Evolutionary conservation across 805 yeast genomes (phyloP), one percentile per base, ranked within the genome.

Genomic region (Yamadazyma scolyti): DNA sequence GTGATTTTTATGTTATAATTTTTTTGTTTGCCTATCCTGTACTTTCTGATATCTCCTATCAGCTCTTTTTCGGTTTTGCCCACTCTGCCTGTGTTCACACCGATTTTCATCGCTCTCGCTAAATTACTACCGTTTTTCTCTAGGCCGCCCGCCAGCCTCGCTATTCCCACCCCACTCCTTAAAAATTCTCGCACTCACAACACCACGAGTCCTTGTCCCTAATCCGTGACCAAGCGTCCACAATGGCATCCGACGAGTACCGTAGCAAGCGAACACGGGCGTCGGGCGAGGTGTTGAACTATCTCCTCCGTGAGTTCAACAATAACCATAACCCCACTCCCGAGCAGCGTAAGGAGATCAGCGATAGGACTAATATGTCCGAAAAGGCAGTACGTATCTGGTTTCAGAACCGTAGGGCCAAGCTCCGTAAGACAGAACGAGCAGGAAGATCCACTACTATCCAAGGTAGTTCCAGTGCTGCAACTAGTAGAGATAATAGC

Each of bases 351-450:
- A 79, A 79, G 47, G 72, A 68, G 18, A 77, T 88, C 22, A 77
- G 93, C 23, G 76, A 71, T 2, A 69, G 70, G 38, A 83, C 94
- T 1, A 83, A 81, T 12, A 80, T 87, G 84, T 75, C 88, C 9
- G 96, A 88, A 46, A 73, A 93, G 40, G 85, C 89, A 9, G 95
- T 88, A 2, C 70, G 95, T 33, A 88, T 88, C 25, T 88, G 96
- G 96, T 88, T 86, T 49, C 97, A 88, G 55, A 87, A 87, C 52
- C 65, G 89, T 46, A 63, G 97, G 40, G 93, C 93, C 13, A 84
- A 83, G 52, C 69, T 77, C 25, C 68, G 88, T 47, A 82, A 82
- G 55, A 56, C 73, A 47, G 83, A 78, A 44, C 69, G 79, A 35
- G 57, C 70, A 53, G 59, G 53, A 49, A 36, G 45, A 27, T 20